A percentile compares a stretch with the other conserved stretches of the same genome.
These are phyloP conservation scores for Croton laevigatus DNA, from an alignment of 441 rosid species.

Conservation along the genomic window DNA sequence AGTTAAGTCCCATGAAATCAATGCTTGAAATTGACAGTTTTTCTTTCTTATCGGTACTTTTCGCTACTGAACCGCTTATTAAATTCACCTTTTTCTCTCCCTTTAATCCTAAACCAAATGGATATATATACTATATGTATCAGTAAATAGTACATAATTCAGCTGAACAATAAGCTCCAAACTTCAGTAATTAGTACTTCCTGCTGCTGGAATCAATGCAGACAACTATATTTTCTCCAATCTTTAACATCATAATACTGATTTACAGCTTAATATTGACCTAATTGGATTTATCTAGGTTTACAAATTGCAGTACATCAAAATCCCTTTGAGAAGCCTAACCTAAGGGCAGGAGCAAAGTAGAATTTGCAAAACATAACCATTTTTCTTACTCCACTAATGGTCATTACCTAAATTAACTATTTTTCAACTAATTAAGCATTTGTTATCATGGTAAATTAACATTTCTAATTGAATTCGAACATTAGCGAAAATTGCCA, in stretches of 20 bases:
- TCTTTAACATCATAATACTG: neutral
- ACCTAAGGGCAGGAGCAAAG: neutral
- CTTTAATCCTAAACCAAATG: conserved; percentile 35
- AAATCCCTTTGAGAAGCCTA: neutral
- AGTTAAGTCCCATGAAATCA: conserved; percentile 70
- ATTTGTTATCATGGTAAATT: neutral
- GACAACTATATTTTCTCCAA: too few relatives aligned
- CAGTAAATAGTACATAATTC: conserved; percentile 18
- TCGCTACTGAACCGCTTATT: conserved; percentile 27
- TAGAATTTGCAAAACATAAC: neutral
- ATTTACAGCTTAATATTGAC: neutral
- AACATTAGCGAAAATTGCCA: neutral
- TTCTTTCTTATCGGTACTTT: conserved; percentile 31
- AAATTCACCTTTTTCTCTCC: conserved; percentile 27
- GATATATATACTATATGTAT: conserved; percentile 17
- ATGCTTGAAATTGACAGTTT: conserved; percentile 57
- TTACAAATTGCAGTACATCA: neutral
- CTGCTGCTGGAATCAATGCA: neutral
- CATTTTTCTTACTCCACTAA: neutral
- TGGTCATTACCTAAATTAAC: neutral
- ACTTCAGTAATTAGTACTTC: neutral
- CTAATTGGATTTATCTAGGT: neutral
- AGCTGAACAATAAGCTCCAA: neutral
- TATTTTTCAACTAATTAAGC: neutral
- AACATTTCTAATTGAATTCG: neutral